These are phyloP conservation scores for Chlorella variabilis DNA, from an alignment of 163 green algal genomes.

Conservation along the genomic window DNA sequence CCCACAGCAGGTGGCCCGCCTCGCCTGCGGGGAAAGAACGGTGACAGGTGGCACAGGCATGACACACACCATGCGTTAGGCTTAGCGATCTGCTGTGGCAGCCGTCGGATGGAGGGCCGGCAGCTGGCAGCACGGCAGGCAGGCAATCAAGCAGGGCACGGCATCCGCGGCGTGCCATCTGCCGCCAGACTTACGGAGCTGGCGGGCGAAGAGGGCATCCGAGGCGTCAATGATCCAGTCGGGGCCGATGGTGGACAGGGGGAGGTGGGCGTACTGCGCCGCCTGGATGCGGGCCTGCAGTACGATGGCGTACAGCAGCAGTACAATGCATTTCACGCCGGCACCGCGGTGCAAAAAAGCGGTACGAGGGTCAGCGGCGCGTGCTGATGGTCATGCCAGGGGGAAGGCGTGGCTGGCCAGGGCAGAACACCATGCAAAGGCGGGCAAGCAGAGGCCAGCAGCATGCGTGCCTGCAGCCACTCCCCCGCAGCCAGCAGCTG, in stretches of 20 bases:
- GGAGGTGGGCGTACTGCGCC: constrained; percentile 90
- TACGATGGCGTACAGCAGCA: background rate
- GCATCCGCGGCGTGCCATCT: too few relatives aligned
- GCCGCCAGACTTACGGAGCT: constrained; percentile 54
- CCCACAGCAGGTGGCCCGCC: constrained; percentile 78
- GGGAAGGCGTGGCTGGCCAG: too few relatives aligned
- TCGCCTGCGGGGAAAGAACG: constrained; percentile 36
- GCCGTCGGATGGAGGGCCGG: too few relatives aligned
- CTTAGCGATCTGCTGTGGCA: too few relatives aligned
- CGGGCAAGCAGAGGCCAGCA: too few relatives aligned
- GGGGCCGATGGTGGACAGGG: constrained; percentile 77
- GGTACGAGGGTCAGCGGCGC: too few relatives aligned
- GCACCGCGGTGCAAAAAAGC: too few relatives aligned
- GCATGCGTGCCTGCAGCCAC: constrained; percentile 69
- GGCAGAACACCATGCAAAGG: too few relatives aligned
- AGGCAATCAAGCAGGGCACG: too few relatives aligned
- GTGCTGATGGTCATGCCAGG: too few relatives aligned
- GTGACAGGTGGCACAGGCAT: background rate
- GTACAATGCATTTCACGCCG: background rate
- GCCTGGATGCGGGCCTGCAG: constrained; percentile 69
- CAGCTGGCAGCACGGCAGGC: too few relatives aligned
- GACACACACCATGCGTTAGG: too few relatives aligned
- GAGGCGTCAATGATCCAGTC: constrained; percentile 80
- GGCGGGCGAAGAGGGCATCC: constrained; percentile 84
- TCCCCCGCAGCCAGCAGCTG: constrained; percentile 50